These are phyloP conservation scores for Xerocomellus amylosporus DNA, from an alignment of 768 basidiomycete species.

Conservation along the genomic window DNA sequence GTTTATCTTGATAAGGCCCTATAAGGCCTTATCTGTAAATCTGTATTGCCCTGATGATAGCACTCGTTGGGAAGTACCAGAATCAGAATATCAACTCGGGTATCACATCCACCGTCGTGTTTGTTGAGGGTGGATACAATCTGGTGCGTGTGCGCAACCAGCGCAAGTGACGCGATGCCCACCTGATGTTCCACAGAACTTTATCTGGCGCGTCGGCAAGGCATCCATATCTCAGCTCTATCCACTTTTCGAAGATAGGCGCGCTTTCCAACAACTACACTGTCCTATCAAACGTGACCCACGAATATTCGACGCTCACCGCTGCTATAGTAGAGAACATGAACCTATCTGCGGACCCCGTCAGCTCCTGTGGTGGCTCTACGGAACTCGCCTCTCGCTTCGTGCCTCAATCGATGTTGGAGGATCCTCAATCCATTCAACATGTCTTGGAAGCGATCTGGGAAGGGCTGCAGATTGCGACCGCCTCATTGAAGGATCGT, in stretches of 20 bases:
- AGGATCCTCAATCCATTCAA: background rate
- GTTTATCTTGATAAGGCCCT: no score
- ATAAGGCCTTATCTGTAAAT: no score
- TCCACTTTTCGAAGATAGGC: slow-evolving; percentile 15
- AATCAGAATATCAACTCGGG: slow-evolving; percentile 11
- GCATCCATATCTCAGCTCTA: slow-evolving; percentile 8
- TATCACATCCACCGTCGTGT: background rate
- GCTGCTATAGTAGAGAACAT: slow-evolving; percentile 2
- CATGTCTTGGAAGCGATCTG: slow-evolving; percentile 18
- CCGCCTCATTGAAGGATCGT: background rate
- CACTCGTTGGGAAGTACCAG: slow-evolving; percentile 19
- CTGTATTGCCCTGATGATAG: no score
- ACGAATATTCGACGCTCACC: slow-evolving; percentile 13
- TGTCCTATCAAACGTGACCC: slow-evolving; percentile 10
- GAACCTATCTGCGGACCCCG: slow-evolving; percentile 2
- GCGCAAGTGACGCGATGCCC: background rate
- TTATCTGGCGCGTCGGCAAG: slow-evolving; percentile 8
- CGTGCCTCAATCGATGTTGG: slow-evolving; percentile 13
- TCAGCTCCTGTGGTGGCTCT: slow-evolving; percentile 11
- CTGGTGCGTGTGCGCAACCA: slow-evolving; percentile 2
- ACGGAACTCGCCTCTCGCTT: slow-evolving; percentile 13
- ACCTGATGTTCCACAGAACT: background rate
- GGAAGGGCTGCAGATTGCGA: slow-evolving; percentile 11
- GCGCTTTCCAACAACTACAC: slow-evolving; percentile 11
- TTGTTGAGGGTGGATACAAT: background rate